Conservation (phyloP, 2,329 filamentous ascomycete genomes). For the Neofusicoccum sp. region DNA sequence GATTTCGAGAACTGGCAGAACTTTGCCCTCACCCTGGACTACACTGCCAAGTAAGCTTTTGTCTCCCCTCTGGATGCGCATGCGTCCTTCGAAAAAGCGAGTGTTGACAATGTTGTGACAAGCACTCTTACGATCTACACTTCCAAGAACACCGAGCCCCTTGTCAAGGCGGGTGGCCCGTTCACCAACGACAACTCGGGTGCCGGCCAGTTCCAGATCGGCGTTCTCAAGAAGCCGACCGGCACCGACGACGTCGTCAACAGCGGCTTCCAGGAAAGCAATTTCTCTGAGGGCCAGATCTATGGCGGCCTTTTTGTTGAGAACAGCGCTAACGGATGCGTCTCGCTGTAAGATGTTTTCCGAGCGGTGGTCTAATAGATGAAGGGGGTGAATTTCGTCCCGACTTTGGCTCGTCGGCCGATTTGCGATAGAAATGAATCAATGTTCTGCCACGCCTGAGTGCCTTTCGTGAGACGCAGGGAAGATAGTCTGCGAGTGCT, state of each 20-base stretch:
- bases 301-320: conserved; percentile 41
- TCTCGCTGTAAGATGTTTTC: conserved; percentile 27
- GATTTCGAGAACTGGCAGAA: conserved; percentile 57
- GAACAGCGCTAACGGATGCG: conserved; percentile 34
- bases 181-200: conserved; percentile 54
- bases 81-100: background rate
- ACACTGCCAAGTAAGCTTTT: conserved; percentile 51
- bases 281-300: conserved; percentile 39
- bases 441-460: background rate
- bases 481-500: background rate
- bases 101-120: background rate
- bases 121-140: conserved; percentile 60
- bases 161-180: conserved; percentile 49
- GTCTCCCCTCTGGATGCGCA: background rate
- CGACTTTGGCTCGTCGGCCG: background rate
- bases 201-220: conserved; percentile 62
- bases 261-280: conserved; percentile 33
- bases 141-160: conserved; percentile 47
- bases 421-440: background rate
- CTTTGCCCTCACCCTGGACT: conserved; percentile 60
- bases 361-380: background rate
- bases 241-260: conserved; percentile 42
- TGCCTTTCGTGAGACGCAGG: background rate
- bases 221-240: conserved; percentile 61
- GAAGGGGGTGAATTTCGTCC: background rate